Base-by-base conservation (phyloP, 2,329 filamentous ascomycete species). In the Exophiala sideris region DNA sequence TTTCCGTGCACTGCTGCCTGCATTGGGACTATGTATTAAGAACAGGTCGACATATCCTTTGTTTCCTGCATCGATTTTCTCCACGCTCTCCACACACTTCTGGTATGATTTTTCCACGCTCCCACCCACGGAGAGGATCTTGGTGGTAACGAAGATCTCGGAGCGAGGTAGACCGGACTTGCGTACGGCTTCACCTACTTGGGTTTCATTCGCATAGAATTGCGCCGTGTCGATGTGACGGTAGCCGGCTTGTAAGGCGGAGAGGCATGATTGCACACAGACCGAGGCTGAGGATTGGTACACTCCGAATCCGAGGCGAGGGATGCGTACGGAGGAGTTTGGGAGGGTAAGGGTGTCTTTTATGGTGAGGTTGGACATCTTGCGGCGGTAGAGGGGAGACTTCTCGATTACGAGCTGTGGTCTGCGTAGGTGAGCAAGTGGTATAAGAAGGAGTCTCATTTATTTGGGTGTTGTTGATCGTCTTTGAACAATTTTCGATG, bases 11-110 rank as follows among this genome's bases (percentile, higher is more conserved):
- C 76, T 72, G 2, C 73, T 67, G 0, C 84, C 83, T 3, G 75
- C 76, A 32, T 76, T 79, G 10, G 85, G 78, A 54, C 79, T 82
- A 67, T 90, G 87, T 50, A 90, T 84, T 53, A 90, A 71, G 62
- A 89, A 85, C 40, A 89, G 66, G 70, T 90, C 86, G 3, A 88
- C 82, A 66, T 88, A 88, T 46, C 84, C 84, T 45, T 78, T 73
- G 20, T 73, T 66, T 3, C 58, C 47, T 4, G 76, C 76, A 33
- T 77, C 79, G 38, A 88, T 77, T 67, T 83, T 85, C 61, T 79
- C 71, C 33, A 89, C 81, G 60, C 85, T 88, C 5, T 82, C 79
- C 16, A 82, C 63, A 10, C 81, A 71, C 57, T 77, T 80, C 54
- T 79, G 65, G 65, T 88, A 87, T 5, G 80, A 83, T 20, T 76